Evolutionary conservation across 371 early-diverging fungal species (phyloP), one percentile per base, ranked within the genome.

Genomic region (Umbelopsis sp.): DNA sequence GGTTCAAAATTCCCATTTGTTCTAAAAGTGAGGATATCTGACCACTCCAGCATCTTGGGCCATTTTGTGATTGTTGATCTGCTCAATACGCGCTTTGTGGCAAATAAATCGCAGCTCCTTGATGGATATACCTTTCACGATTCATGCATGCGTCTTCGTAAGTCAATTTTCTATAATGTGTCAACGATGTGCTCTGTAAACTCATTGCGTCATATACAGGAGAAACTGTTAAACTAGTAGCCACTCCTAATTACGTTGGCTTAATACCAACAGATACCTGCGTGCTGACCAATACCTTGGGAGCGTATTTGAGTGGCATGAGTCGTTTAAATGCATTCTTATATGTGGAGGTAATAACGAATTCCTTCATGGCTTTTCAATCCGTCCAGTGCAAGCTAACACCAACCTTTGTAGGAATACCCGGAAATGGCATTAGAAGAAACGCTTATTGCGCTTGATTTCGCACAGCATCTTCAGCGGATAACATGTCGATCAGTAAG

Each of bases 101-200:
- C 57, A 5, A 18, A 29, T 14, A 35, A 24, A 16, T 14, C 35
- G 1, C 37, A n/a, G 35, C 22, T 18, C 29, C 29, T 32, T 25
- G 35, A 57, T 57, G 57, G 57, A 35, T 57, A 57, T 57, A 35
- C 57, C 18, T 57, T 57, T n/a, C 32, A 57, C n/a, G 57, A 57
- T 18, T 35, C 57, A 35, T 57, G 57, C 35, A 35, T 11, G 35
- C 29, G 57, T 25, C 57, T 57, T 6, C 22, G 57, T 57, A 57
- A 57, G 57, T 29, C 0, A 32, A 18, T 3, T 35, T 29, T 35
- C 4, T 5, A 12, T 8, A 16, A 11, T 35, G 12, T 35, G 22
- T 37, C 1, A 35, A 7, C 12, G 14, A 51, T 24, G 4, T 20
- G 51, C 20, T 25, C 4, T 25, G 5, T 4, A 18, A 14, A 57